Base-by-base conservation (phyloP, 208 protist genomes). In the Leishmania tropica region DNA sequence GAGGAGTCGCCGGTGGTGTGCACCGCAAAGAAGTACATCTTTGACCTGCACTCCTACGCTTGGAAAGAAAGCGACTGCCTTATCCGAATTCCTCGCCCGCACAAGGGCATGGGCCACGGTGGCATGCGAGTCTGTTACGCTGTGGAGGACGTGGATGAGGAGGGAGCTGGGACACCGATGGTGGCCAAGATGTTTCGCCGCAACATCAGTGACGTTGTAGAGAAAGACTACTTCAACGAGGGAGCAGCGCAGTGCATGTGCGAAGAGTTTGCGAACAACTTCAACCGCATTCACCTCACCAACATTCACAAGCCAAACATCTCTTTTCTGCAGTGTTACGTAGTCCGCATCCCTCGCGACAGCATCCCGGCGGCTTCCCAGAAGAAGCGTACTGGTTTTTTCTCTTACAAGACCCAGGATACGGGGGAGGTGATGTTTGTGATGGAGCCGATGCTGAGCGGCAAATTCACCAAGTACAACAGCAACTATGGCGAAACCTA, bases 161-260 rank as follows among this genome's bases (percentile, higher is more conserved):
- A 96, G 58, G 92, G 91, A 15, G 64, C 45, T 0, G 83, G 86
- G 24, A 91, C 87, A 37, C 67, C 79, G 15, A 96, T 95, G 89
- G 90, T 97, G 68, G 94, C 92, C n/a, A 97, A 97, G 89, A 85
- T 97, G 83, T 97, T 97, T 75, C 87, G 90, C 51, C 89, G 85
- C 60, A 88, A 94, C 75, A 91, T 97, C 58, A 84, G 75, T 54
- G 84, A 94, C 58, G 91, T 95, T 5, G 87, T 95, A 13, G 90
- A 97, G 83, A 88, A 88, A 86, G 94, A 97, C 78, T 97, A 97
- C 89, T 96, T 96, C 83, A 95, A 94, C 80, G 94, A 97, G 73
- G 94, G 92, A 31, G 89, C 90, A 78, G 92, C 94, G 56, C 94
- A 97, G 88, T 97, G 94, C 84, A 93, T 97, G 86, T 94, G 92